Base-by-base conservation (phyloP, 495 filamentous ascomycete species). In the Aspergillus diversus region DNA sequence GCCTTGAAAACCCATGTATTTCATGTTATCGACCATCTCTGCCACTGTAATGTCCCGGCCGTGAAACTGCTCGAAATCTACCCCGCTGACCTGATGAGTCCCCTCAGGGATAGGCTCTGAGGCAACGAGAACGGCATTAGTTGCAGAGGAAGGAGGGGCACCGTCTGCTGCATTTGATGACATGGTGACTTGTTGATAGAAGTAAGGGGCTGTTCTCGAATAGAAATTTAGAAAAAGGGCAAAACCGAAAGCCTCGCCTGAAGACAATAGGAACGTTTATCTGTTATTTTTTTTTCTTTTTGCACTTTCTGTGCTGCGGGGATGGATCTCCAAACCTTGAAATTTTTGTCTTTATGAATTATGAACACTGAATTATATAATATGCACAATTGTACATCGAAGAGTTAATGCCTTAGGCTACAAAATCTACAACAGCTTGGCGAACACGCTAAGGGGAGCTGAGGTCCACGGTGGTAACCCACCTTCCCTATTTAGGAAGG, bases 1-100 rank as follows among this genome's bases (percentile, higher is more conserved):
- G 15, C 92, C 93, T 78, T 99, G 95, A 73, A 98, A 98, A 9
- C 96, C 95, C 84, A 92, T 97, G 63, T 84, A 79, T 62, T 84
- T 83, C 89, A 97, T 92, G 55, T 88, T 87, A n/a, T 86, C 81
- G 13, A 94, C 81, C 65, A 99, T 78, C 69, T 97, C 92, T 15
- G 89, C 87, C 35, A 91, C 92, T 3, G 92, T 96, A 65, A 97
- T 90, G 66, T 86, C 83, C 15, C 85, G 84, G 42, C 86, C 86
- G 57, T 84, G 80, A 69, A 88, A 91, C 33, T 88, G 73, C 76
- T 97, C 90, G 77, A 97, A 98, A 68, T 98, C 96, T 55, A 97
- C 82, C 39, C 96, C 95, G 67, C 86, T 82, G 12, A 98, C 93
- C 69, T 88, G 80, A 57, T 86, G 85, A 5, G 89, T 82, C 21